Evolutionary conservation across 306 rosid genomes (phyloP).

Genomic region (Dryas drummondii): DNA sequence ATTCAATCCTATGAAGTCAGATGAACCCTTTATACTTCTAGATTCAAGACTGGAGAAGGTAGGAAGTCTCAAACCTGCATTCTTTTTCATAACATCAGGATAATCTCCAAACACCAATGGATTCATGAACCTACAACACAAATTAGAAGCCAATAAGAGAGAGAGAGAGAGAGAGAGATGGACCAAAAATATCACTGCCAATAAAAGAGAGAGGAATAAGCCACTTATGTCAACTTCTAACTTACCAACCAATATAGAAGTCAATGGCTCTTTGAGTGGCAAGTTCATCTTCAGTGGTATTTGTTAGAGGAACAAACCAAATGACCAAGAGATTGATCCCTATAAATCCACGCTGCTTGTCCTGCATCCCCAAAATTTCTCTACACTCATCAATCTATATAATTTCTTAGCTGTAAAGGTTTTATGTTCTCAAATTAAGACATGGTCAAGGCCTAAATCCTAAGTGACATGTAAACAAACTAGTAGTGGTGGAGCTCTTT

Average conservation of each 20-base stretch:
- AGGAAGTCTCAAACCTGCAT: slow-evolving; percentile 53
- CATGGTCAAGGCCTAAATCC: no score
- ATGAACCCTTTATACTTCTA: slow-evolving; percentile 48
- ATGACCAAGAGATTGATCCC: slow-evolving; percentile 43
- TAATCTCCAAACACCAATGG: slow-evolving; percentile 70
- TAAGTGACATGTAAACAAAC: no score
- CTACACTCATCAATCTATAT: no score
- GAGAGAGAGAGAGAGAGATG: no score
- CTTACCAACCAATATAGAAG: slow-evolving; percentile 52
- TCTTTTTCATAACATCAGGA: slow-evolving; percentile 54
- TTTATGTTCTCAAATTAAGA: not conserved
- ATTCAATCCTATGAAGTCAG: slow-evolving; percentile 61
- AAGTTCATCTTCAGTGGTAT: slow-evolving; percentile 39
- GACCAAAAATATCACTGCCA: no score
- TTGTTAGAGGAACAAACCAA: slow-evolving; percentile 42
- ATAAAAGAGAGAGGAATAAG: no score
- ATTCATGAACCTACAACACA: slow-evolving; percentile 39
- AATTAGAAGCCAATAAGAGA: no score
- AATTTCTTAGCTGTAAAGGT: not conserved
- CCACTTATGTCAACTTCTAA: not conserved
- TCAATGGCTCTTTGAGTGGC: slow-evolving; percentile 47
- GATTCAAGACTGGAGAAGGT: slow-evolving; percentile 52
- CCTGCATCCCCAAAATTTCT: slow-evolving; percentile 18
- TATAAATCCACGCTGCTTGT: slow-evolving; percentile 59
- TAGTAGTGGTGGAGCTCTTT: no score